Percentiles rank a stretch among this genome's conserved stretches.
phyloP scores from a whole-genome alignment of 306 rosid species.

The Trifolium repens region DNA sequence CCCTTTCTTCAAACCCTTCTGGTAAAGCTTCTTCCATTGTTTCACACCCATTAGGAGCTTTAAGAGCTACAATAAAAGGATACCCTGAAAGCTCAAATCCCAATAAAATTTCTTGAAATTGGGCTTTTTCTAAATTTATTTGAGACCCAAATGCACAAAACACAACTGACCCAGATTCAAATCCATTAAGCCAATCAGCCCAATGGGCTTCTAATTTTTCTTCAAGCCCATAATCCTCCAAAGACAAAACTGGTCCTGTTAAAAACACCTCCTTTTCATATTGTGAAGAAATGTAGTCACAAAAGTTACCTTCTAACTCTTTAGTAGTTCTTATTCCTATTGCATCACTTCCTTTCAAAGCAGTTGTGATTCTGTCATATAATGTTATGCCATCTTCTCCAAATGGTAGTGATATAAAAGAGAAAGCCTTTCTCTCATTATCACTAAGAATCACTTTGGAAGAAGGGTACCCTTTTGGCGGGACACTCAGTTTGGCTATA shows the following conservation, averaged over 20 bases:
- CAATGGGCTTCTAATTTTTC: slow-evolving; percentile 34
- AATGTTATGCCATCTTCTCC: slow-evolving; percentile 50
- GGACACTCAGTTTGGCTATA: background rate
- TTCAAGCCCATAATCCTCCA: background rate
- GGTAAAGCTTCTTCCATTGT: too few relatives aligned
- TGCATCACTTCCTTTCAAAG: slow-evolving; percentile 50
- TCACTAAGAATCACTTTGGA: slow-evolving; percentile 50
- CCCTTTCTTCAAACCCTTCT: slow-evolving; percentile 8
- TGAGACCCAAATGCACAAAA: slow-evolving; percentile 75
- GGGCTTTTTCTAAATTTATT: slow-evolving; percentile 45
- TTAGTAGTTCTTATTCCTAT: slow-evolving; percentile 55
- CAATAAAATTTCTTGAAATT: slow-evolving; percentile 60
- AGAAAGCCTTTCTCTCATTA: slow-evolving; percentile 35
- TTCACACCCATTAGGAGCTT: too few relatives aligned
- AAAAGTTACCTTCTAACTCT: slow-evolving; percentile 54
- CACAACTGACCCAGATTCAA: slow-evolving; percentile 40
- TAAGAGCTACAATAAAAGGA: slow-evolving; percentile 53
- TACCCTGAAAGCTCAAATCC: slow-evolving; percentile 58
- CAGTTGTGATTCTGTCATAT: slow-evolving; percentile 36
- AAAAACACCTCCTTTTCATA: slow-evolving; percentile 44
- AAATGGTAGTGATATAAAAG: slow-evolving; percentile 44
- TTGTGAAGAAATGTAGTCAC: slow-evolving; percentile 49
- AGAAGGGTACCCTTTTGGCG: slow-evolving; percentile 63
- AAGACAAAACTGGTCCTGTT: slow-evolving; percentile 53
- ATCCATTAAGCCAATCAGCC: slow-evolving; percentile 50